A percentile compares a stretch with the other conserved stretches of the same genome.
Conservation (phyloP, 208 protist species). For the Crithidia expoeki region DNA sequence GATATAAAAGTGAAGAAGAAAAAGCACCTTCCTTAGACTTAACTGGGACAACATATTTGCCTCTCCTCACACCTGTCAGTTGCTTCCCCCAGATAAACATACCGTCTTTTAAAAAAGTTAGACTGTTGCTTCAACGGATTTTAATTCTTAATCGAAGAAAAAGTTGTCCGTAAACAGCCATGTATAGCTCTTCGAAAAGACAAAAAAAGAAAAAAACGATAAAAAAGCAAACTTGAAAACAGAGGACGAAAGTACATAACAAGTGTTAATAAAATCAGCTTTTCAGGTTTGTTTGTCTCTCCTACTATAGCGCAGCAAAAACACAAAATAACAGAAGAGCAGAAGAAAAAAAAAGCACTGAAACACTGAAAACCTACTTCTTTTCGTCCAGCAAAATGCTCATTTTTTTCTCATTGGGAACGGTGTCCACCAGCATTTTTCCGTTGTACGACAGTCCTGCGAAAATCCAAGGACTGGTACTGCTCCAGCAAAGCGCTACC, state of each 20-base stretch:
- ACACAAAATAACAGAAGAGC: no score
- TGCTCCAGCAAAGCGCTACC: constrained; percentile 78
- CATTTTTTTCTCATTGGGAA: constrained; percentile 86
- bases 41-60: no score
- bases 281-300: background rate
- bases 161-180: background rate
- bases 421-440: constrained; percentile 79
- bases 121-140: no score
- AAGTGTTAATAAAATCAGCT: no score
- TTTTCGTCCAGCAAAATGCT: constrained; percentile 76
- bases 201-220: constrained; percentile 9
- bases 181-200: background rate
- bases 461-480: constrained; percentile 82
- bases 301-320: background rate
- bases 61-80: no score
- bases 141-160: background rate
- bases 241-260: no score
- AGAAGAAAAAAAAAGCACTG: background rate
- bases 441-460: constrained; percentile 87
- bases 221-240: background rate
- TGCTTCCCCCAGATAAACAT: no score
- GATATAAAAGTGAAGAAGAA: no score
- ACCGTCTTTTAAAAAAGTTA: no score
- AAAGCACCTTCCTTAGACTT: no score
- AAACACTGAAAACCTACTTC: constrained; percentile 20